These are phyloP conservation scores for Neurospora sp. DNA, from an alignment of 495 filamentous ascomycete genomes.

Conservation along the genomic window DNA sequence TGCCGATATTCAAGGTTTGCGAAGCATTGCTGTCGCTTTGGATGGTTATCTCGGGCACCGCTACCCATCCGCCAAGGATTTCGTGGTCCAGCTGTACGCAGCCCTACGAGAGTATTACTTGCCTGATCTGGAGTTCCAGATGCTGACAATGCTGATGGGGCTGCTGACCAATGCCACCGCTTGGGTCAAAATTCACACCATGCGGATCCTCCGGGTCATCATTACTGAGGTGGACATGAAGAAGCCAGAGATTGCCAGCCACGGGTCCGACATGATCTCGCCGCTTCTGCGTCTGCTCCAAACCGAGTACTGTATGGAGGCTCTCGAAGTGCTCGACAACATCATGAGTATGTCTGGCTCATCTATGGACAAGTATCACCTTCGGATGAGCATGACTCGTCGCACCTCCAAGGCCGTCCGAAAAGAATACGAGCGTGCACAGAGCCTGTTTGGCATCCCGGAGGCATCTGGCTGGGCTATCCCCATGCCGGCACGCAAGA, in stretches of 20 bases:
- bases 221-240: constrained; percentile 92
- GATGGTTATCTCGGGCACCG: constrained; percentile 57
- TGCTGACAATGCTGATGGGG: constrained; percentile 83
- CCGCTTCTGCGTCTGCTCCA: constrained; percentile 84
- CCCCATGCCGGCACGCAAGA: constrained; percentile 82
- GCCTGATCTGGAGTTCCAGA: constrained; percentile 71
- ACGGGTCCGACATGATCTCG: constrained; percentile 92
- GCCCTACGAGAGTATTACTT: constrained; percentile 74
- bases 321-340: constrained; percentile 81
- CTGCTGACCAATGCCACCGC: constrained; percentile 76
- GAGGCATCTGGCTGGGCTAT: constrained; percentile 95
- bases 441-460: constrained; percentile 93
- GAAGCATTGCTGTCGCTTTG: constrained; percentile 49
- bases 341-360: constrained; percentile 92
- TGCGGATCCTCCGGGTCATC: constrained; percentile 77
- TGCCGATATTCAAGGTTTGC: constrained; percentile 58
- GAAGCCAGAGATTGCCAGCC: constrained; percentile 76
- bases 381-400: constrained; percentile 93
- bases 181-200: constrained; percentile 86
- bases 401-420: constrained; percentile 70
- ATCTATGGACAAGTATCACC: constrained; percentile 82
- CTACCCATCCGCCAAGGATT: constrained; percentile 65
- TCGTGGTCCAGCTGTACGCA: constrained; percentile 61
- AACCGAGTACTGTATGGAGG: constrained; percentile 86
- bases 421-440: constrained; percentile 89